phyloP scores from a whole-genome alignment of 179 eudicot genomes.

The Camellia oleifera region DNA sequence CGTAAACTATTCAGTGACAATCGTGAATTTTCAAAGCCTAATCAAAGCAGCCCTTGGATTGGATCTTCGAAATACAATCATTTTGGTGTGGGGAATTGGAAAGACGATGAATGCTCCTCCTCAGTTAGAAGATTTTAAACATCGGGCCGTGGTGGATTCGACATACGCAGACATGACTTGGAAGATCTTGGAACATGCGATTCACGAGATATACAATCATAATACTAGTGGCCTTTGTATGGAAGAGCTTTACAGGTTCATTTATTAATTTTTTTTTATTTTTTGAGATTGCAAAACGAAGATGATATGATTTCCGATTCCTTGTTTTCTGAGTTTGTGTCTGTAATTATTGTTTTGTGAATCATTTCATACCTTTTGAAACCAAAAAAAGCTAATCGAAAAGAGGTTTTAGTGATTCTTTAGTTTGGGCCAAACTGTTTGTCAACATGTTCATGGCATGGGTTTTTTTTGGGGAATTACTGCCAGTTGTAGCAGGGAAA shows the following conservation, averaged over 20 bases:
- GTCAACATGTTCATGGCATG: no score
- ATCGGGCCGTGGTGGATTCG: conserved; percentile 46
- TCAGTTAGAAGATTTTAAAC: conserved; percentile 52
- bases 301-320: neutral
- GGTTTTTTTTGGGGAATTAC: no score
- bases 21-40: neutral
- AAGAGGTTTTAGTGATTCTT: no score
- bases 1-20: neutral
- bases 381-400: no score
- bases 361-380: no score
- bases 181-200: conserved; percentile 56
- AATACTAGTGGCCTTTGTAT: conserved; percentile 56
- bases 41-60: neutral
- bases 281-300: neutral
- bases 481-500: no score
- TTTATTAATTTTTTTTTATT: neutral
- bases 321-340: no score
- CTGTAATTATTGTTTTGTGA: no score
- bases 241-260: conserved; percentile 50
- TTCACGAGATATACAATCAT: conserved; percentile 56
- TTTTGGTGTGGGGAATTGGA: neutral
- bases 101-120: conserved; percentile 33
- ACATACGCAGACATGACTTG: conserved; percentile 55
- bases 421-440: no score
- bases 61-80: neutral